A percentile compares a stretch with the other conserved stretches of the same genome.
phyloP scores from a whole-genome alignment of 2,329 filamentous ascomycete genomes.

The Aureobasidium subglaciale region DNA sequence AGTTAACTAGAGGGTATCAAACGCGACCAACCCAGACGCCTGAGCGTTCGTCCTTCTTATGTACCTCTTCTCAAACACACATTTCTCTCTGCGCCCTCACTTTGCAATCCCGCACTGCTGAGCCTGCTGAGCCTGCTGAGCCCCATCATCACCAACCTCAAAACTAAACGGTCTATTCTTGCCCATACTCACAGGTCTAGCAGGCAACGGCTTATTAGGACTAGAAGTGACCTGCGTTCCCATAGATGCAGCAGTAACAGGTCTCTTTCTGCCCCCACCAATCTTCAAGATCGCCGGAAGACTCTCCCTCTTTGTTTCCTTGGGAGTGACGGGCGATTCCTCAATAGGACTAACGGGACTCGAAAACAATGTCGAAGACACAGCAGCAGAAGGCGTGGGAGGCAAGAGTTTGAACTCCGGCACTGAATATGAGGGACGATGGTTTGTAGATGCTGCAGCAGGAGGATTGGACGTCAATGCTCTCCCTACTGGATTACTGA shows the following conservation, averaged over 20 bases:
- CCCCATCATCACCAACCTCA: not conserved
- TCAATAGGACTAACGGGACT: not conserved
- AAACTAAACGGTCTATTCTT: conserved; percentile 8
- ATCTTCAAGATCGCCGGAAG: not conserved
- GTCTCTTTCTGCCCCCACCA: not conserved
- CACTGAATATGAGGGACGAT: not conserved
- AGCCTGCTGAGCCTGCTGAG: too few relatives aligned
- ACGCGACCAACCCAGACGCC: not conserved
- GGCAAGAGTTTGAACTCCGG: not conserved
- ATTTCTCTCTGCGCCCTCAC: not conserved
- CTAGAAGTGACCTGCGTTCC: not conserved
- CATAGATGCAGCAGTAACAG: not conserved
- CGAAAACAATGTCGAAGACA: too few relatives aligned
- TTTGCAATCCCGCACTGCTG: not conserved
- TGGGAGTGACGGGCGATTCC: not conserved
- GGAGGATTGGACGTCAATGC: conserved; percentile 2
- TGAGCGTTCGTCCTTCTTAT: not conserved
- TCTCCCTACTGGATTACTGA: not conserved
- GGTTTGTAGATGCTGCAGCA: not conserved
- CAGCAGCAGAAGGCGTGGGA: not conserved
- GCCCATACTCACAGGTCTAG: not conserved
- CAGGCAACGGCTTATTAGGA: conserved; percentile 3
- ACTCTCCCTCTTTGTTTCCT: not conserved
- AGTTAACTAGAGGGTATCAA: not conserved
- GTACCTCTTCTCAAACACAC: not conserved